Conservation (phyloP, 2,329 filamentous ascomycete species). For the Ophiosphaerella narmari region DNA sequence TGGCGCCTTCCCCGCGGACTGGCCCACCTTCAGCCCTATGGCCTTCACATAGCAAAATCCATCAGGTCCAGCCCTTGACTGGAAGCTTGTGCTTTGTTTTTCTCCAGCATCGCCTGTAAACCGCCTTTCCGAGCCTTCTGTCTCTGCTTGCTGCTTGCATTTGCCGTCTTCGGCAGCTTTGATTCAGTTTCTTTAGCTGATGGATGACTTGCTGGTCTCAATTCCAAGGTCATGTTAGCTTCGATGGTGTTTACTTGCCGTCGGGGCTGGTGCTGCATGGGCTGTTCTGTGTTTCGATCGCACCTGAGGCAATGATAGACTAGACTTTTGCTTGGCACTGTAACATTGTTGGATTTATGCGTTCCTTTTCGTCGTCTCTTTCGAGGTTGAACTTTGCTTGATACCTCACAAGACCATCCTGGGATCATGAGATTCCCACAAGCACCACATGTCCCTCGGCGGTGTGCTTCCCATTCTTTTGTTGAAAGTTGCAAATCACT, state of each 20-base stretch:
- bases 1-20: constrained; percentile 26
- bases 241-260: constrained; percentile 22
- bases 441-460: constrained; percentile 40
- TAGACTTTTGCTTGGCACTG: constrained; percentile 21
- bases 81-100: constrained; percentile 45
- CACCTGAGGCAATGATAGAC: constrained; percentile 40
- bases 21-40: constrained; percentile 34
- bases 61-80: constrained; percentile 54
- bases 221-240: neutral
- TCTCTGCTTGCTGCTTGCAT: constrained; percentile 58
- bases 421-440: constrained; percentile 46
- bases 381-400: constrained; percentile 6
- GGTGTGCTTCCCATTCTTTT: constrained; percentile 37
- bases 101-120: constrained; percentile 59
- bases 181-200: constrained; percentile 11
- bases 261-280: constrained; percentile 21
- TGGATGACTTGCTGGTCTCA: neutral
- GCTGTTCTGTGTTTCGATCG: constrained; percentile 35
- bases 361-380: constrained; percentile 2
- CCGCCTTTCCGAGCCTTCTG: constrained; percentile 61
- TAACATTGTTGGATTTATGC: constrained; percentile 6
- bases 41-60: constrained; percentile 56
- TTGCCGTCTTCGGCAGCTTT: constrained; percentile 44
- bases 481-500: constrained; percentile 26
- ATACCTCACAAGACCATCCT: constrained; percentile 41